Conservation (phyloP, 441 rosid species). For the Arabidopsis lyrata region DNA sequence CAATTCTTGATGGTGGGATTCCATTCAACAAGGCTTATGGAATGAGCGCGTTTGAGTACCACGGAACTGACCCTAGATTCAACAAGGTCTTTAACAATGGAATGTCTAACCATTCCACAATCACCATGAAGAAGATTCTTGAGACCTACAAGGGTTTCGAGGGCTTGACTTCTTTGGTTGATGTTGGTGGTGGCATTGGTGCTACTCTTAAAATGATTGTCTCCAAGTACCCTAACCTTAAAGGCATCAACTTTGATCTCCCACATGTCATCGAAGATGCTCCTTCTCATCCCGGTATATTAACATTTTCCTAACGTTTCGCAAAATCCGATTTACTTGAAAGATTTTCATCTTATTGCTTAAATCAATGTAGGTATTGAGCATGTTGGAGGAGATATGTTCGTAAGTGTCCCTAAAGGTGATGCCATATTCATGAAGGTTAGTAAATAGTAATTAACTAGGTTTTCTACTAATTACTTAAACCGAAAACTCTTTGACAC, state of each 20-base stretch:
- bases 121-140: constrained; percentile 71
- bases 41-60: constrained; percentile 71
- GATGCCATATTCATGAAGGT: constrained; percentile 92
- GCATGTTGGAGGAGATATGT: constrained; percentile 89
- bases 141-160: constrained; percentile 74
- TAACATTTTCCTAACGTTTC: background rate
- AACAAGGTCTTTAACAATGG: constrained; percentile 69
- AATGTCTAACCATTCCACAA: constrained; percentile 75
- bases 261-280: constrained; percentile 76
- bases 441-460: constrained; percentile 8
- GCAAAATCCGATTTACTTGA: background rate
- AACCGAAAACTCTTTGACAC: background rate
- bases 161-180: constrained; percentile 63
- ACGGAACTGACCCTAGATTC: constrained; percentile 77
- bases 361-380: constrained; percentile 55
- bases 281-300: constrained; percentile 62
- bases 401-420: constrained; percentile 72
- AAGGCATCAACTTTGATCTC: constrained; percentile 85
- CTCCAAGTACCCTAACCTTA: constrained; percentile 61
- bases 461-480: background rate
- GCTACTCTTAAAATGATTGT: constrained; percentile 74
- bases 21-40: constrained; percentile 86
- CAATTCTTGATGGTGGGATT: constrained; percentile 77
- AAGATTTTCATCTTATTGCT: constrained; percentile 8
- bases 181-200: constrained; percentile 91